Evolutionary conservation across 75 land plant genomes (phyloP).

Genomic region (Gnetum montanum): DNA sequence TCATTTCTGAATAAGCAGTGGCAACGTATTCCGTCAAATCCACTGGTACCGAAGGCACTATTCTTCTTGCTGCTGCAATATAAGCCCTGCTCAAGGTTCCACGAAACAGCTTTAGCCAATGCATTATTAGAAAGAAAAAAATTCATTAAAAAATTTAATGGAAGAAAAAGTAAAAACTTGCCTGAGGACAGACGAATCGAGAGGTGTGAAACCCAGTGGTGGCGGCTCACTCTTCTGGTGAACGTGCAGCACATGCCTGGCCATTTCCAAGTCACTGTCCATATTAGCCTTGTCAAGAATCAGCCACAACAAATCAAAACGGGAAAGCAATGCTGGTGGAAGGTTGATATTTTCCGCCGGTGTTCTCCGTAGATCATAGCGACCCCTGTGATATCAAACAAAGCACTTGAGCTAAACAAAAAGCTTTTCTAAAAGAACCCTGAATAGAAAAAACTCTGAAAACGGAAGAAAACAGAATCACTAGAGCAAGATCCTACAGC

Average conservation of each 20-base stretch:
- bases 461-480: neutral
- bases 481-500: too few relatives aligned
- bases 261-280: conserved; percentile 93
- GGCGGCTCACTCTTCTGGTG: conserved; percentile 82
- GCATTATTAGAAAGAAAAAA: neutral
- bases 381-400: conserved; percentile 58
- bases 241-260: conserved; percentile 81
- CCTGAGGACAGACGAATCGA: conserved; percentile 85
- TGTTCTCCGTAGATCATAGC: conserved; percentile 94
- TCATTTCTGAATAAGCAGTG: conserved; percentile 74
- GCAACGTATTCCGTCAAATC: conserved; percentile 88
- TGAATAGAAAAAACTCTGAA: neutral
- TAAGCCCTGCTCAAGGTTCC: conserved; percentile 55
- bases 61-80: conserved; percentile 77
- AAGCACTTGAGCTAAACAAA: neutral
- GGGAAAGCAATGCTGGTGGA: conserved; percentile 89
- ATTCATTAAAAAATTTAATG: neutral
- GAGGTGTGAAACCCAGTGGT: conserved; percentile 73
- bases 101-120: neutral
- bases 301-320: conserved; percentile 94
- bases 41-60: conserved; percentile 60
- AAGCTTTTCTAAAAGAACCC: neutral
- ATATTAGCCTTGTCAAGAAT: conserved; percentile 90
- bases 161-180: conserved; percentile 3
- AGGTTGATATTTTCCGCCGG: conserved; percentile 98